A percentile compares a stretch with the other conserved stretches of the same genome.
Conservation (phyloP, 306 rosid genomes). For the Datisca glomerata region DNA sequence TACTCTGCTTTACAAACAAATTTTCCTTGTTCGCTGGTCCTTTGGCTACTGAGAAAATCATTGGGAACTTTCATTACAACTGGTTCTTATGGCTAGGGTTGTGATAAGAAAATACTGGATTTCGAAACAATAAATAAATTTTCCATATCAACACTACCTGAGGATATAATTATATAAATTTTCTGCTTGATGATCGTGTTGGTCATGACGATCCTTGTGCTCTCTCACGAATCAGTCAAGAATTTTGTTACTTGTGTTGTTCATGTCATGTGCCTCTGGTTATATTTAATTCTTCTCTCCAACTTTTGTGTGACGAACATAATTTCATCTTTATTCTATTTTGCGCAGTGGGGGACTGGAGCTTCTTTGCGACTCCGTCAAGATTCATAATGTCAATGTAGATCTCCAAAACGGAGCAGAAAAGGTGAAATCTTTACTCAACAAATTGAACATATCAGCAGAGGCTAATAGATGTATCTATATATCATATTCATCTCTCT, state of each 20-base stretch:
- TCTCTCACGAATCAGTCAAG: not conserved
- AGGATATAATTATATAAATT: too few relatives aligned
- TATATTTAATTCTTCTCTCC: not conserved
- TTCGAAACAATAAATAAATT: too few relatives aligned
- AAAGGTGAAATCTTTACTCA: conserved; percentile 25
- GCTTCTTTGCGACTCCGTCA: conserved; percentile 83
- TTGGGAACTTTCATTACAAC: not conserved
- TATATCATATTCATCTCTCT: not conserved
- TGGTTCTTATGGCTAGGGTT: not conserved
- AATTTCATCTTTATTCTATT: conserved; percentile 5
- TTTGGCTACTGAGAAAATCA: not conserved
- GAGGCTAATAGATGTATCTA: not conserved
- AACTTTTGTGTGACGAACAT: conserved; percentile 10
- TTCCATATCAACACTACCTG: too few relatives aligned
- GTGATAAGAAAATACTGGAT: too few relatives aligned
- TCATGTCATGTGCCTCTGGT: not conserved
- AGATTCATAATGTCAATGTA: conserved; percentile 59
- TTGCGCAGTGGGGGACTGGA: conserved; percentile 75
- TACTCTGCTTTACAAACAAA: not conserved
- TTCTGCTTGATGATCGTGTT: too few relatives aligned
- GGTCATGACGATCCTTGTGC: too few relatives aligned
- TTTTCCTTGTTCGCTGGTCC: not conserved
- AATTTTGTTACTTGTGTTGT: not conserved
- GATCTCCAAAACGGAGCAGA: conserved; percentile 42
- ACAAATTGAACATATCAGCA: conserved; percentile 1